phyloP scores from a whole-genome alignment of 495 filamentous ascomycete genomes.

The Penicillium diatomitis region DNA sequence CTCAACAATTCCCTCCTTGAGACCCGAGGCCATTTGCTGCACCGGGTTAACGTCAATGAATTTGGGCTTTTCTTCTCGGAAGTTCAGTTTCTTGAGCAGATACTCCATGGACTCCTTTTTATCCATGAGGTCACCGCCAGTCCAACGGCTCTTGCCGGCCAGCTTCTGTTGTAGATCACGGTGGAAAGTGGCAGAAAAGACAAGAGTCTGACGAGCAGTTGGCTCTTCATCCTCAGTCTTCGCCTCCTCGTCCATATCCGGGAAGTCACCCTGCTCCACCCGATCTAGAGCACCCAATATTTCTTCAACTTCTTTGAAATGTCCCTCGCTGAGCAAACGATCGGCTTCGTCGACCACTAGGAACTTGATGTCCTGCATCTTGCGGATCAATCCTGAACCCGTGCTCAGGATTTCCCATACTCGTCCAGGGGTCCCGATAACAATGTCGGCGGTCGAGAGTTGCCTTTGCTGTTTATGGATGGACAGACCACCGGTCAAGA shows the following conservation, averaged over 20 bases:
- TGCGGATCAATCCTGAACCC: slow-evolving; percentile 47
- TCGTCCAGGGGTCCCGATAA: slow-evolving; percentile 85
- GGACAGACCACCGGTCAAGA: slow-evolving; percentile 83
- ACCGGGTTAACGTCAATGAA: slow-evolving; percentile 87
- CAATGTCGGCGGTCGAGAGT: slow-evolving; percentile 66
- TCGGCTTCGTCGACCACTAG: slow-evolving; percentile 94
- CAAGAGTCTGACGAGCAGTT: slow-evolving; percentile 58
- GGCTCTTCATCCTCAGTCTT: slow-evolving; percentile 15
- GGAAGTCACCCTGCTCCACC: slow-evolving; percentile 26
- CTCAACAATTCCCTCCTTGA: slow-evolving; percentile 87
- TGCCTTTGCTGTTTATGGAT: slow-evolving; percentile 86
- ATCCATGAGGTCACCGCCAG: slow-evolving; percentile 49
- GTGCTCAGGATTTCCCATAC: slow-evolving; percentile 86
- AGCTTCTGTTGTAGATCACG: slow-evolving; percentile 83
- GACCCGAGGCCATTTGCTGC: slow-evolving; percentile 72
- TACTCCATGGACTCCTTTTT: slow-evolving; percentile 84
- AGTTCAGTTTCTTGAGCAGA: slow-evolving; percentile 81
- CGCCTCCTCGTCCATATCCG: slow-evolving; percentile 29
- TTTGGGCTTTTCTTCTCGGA: slow-evolving; percentile 70
- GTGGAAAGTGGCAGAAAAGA: slow-evolving; percentile 96
- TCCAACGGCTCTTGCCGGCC: slow-evolving; percentile 56
- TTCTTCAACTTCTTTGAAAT: slow-evolving; percentile 88
- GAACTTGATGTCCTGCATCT: slow-evolving; percentile 64
- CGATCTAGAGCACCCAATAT: slow-evolving; percentile 70
- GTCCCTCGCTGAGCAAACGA: slow-evolving; percentile 80